Conservation (phyloP, 2,329 filamentous ascomycete species). For the Colletotrichum orchidophilum region DNA sequence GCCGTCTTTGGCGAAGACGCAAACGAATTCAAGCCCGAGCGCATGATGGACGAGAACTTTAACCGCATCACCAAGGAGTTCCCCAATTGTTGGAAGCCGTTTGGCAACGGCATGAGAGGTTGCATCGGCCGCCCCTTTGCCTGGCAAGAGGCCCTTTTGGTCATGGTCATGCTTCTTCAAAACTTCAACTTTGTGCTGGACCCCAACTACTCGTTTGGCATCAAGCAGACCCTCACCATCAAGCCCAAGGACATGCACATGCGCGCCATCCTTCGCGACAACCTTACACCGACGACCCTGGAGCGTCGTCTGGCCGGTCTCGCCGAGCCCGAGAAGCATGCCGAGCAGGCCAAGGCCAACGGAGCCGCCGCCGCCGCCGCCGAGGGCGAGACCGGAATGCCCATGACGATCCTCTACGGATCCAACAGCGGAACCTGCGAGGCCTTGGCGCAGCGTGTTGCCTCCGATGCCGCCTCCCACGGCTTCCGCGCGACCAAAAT, state of each 20-base stretch:
- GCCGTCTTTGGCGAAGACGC: constrained; percentile 66
- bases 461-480: constrained; percentile 61
- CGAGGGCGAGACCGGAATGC: constrained; percentile 39
- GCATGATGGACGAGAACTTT: constrained; percentile 67
- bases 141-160: constrained; percentile 61
- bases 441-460: constrained; percentile 68
- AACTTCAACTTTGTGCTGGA: constrained; percentile 74
- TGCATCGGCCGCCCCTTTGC: constrained; percentile 65
- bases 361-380: constrained; percentile 17
- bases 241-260: constrained; percentile 71
- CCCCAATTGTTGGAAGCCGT: constrained; percentile 58
- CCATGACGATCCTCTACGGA: constrained; percentile 72
- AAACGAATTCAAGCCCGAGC: constrained; percentile 66
- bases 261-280: constrained; percentile 61
- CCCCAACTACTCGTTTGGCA: constrained; percentile 60
- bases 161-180: constrained; percentile 66
- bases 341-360: neutral
- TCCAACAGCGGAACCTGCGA: constrained; percentile 77
- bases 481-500: constrained; percentile 64
- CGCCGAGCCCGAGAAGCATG: constrained; percentile 13
- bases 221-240: constrained; percentile 66
- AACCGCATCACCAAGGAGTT: constrained; percentile 45
- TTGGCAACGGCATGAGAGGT: constrained; percentile 61
- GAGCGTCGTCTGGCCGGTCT: constrained; percentile 55
- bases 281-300: constrained; percentile 49